Evolutionary conservation across 2,329 filamentous ascomycete genomes (phyloP).

Genomic region (Lasiodiplodia hormozganensis): DNA sequence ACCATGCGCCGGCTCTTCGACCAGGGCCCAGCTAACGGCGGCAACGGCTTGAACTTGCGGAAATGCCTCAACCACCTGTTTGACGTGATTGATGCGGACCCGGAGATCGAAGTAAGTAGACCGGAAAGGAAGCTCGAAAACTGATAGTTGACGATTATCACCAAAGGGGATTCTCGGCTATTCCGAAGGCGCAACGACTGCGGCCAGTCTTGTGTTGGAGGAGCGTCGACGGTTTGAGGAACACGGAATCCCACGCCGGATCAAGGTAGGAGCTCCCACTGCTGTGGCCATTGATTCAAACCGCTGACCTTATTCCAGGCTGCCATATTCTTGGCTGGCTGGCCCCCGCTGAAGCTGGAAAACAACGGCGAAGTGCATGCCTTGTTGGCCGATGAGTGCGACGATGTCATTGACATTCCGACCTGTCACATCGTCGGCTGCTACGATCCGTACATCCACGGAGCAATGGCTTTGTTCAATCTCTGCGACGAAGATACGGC

Average conservation of each 20-base stretch:
- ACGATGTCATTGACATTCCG: constrained; percentile 49
- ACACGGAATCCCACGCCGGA: constrained; percentile 40
- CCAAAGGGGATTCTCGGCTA: constrained; percentile 65
- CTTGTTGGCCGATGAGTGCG: constrained; percentile 50
- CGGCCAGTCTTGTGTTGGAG: constrained; percentile 59
- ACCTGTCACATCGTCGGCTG: constrained; percentile 50
- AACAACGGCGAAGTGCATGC: constrained; percentile 38
- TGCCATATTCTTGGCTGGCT: constrained; percentile 58
- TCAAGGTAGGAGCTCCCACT: neutral
- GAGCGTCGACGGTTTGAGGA: constrained; percentile 50
- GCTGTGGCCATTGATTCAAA: too few relatives aligned
- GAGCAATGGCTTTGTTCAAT: constrained; percentile 67
- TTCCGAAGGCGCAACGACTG: constrained; percentile 65
- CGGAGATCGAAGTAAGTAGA: constrained; percentile 31
- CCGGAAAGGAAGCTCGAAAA: neutral
- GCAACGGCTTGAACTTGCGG: constrained; percentile 34
- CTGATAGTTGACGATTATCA: constrained; percentile 37
- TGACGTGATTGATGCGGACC: constrained; percentile 55
- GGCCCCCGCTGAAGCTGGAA: constrained; percentile 48
- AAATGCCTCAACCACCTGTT: constrained; percentile 45
- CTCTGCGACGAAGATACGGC: constrained; percentile 67
- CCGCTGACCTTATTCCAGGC: constrained; percentile 46
- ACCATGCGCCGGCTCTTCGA: constrained; percentile 61
- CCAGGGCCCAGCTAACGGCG: constrained; percentile 39
- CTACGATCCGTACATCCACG: constrained; percentile 65